Base-by-base conservation (phyloP, 177 flowering plant species). In the Tripterygium wilfordii region DNA sequence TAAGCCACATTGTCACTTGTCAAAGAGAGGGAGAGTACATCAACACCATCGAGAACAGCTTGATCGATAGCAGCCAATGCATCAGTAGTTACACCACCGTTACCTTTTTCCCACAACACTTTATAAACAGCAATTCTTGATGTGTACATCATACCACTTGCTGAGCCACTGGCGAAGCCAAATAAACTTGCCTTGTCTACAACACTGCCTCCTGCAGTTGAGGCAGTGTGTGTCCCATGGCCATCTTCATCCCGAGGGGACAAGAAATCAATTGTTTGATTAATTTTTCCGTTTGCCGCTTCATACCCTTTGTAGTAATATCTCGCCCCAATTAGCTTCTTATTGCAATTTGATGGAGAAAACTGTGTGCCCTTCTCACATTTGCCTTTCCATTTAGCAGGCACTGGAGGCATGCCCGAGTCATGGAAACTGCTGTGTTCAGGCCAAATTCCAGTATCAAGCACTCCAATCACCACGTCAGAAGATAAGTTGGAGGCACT, bases 221-320 rank as follows among this genome's bases (percentile, higher is more conserved):
- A 79, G 5, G 91, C 75, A 4, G 90, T 80, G 67, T 86, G 95
- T 4, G 95, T 80, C 2, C 95, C 88, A 36, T 86, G 95, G 12
- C 95, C 91, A 10, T 63, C 48, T 0, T 66, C 31, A 42, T 83
- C 88, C 10, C 84, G 52, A 0, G 95, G 54, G 0, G 86, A 79
- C 33, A 67, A 54, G 31, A 54, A 75, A 20, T 81, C 83, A 0
- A 5, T 19, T 1, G 76, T 70, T 47, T 67, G 81, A 27, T 72
- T 74, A 41, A 77, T 54, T 26, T 48, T 54, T 17, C 82, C 83
- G 0, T 42, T 61, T 3, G 31, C 25, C 1, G 69, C 42, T 37
- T 78, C 79, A 21, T 72, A 74, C 7, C 81, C 95, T 49, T 66
- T 65, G 64, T 38, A 67, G 57, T 68, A 85, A 10, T 68, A 66